A percentile compares a stretch with the other conserved stretches of the same genome.
Evolutionary conservation across 306 rosid genomes (phyloP).

Genomic region (Sphenostylis stenocarpa): DNA sequence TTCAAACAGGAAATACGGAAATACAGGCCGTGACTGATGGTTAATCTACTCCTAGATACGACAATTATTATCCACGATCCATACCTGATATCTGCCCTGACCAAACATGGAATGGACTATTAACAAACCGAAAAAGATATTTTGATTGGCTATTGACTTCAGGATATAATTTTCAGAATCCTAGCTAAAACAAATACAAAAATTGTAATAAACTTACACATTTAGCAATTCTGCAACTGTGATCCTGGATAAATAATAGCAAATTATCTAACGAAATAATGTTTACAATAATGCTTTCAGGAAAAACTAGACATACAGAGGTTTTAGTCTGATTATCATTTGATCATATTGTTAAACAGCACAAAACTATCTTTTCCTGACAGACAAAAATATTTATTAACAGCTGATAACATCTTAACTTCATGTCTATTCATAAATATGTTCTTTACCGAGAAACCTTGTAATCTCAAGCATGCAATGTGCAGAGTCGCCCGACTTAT

Average conservation of each 20-base stretch:
- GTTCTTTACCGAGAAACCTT: not conserved
- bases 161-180: constrained; percentile 15
- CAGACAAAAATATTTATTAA: not conserved
- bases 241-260: constrained; percentile 15
- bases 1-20: not conserved
- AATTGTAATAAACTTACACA: not conserved
- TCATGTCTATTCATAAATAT: not conserved
- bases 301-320: not conserved
- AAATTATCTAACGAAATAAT: constrained; percentile 1
- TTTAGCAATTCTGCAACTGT: not conserved
- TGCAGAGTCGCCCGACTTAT: not conserved
- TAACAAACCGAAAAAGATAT: not conserved
- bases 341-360: constrained; percentile 4
- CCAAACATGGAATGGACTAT: not conserved
- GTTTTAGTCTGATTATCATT: constrained; percentile 8
- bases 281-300: not conserved
- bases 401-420: not conserved
- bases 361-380: not conserved
- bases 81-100: not conserved
- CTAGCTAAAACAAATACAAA: not conserved
- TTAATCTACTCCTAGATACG: not conserved
- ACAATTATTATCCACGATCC: not conserved
- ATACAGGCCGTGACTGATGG: not conserved
- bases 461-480: constrained; percentile 11
- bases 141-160: not conserved